Base-by-base conservation (phyloP, 1,284 basidiomycete species). In the Trametes sp. region DNA sequence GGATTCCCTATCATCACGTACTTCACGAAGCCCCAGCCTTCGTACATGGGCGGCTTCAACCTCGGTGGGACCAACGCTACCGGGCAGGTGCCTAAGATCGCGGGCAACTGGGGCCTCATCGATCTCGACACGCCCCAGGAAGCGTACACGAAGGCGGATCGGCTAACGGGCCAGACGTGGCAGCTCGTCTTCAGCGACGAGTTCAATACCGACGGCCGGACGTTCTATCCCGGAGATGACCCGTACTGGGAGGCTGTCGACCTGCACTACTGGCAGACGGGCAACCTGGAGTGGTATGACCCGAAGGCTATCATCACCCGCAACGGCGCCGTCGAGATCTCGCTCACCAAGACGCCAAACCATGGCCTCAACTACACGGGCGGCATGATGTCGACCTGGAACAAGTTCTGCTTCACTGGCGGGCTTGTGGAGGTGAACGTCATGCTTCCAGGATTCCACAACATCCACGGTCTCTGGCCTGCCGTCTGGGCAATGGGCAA, bases 321-420 rank as follows among this genome's bases (percentile, higher is more conserved):
- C 54, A 81, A 86, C 65, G 97, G 97, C 9, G 81, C 86, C 31
- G 84, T 98, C 35, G 84, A 91, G 70, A 90, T 98, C 70, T 94
- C 91, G 0, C 76, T 96, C 66, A 85, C 82, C 0, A 70, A 86
- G 65, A 87, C 87, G 71, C 69, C 80, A 46, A 89, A 81, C 38
- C 90, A 98, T 75, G 87, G 84, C 55, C 81, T 98, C 64, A 78
- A 93, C 69, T 97, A 90, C 73, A 82, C 88, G 65, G 86, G 91
- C 28, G 90, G 87, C 0, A 81, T 89, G 81, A 77, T 94, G 71
- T 80, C 87, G 31, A 84, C 84, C 13, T 95, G 94, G 94, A 95
- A 95, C 76, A 95, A 98, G 76, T 93, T 98, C 71, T 98, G 96
- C 77, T 98, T 98, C 78, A 95, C 92, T 1, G 94, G 94, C 36